Evolutionary conservation across 1,139 yeast species (phyloP).

Genomic region (Yamadazyma oceani): DNA sequence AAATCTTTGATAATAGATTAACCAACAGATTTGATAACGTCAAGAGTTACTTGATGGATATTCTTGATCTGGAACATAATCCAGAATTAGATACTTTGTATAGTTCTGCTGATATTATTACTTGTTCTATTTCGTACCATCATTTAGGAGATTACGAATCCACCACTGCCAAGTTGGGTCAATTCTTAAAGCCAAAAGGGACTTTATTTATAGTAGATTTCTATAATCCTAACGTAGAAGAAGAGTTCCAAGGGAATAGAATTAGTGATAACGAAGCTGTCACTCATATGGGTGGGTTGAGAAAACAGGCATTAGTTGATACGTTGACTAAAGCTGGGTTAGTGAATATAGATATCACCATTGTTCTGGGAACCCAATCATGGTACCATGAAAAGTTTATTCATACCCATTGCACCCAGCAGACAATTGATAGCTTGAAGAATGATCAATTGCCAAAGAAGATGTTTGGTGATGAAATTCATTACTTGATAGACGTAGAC

Average conservation of each 20-base stretch:
- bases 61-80: constrained; percentile 23
- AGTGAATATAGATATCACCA: constrained; percentile 22
- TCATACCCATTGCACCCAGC: constrained; percentile 23
- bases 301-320: constrained; percentile 21
- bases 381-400: constrained; percentile 29
- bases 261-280: constrained; percentile 18
- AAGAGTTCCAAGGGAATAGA: no score
- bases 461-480: constrained; percentile 1
- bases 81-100: constrained; percentile 16
- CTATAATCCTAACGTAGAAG: constrained; percentile 15
- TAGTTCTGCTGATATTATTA: constrained; percentile 28
- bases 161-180: constrained; percentile 31
- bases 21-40: constrained; percentile 1
- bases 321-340: constrained; percentile 27
- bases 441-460: constrained; percentile 12
- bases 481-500: constrained; percentile 21
- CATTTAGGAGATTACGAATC: constrained; percentile 35
- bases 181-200: constrained; percentile 36
- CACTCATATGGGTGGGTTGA: constrained; percentile 38
- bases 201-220: constrained; percentile 38
- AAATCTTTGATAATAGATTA: constrained; percentile 22
- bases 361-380: constrained; percentile 20
- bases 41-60: constrained; percentile 20
- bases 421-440: constrained; percentile 15
- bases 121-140: constrained; percentile 42